Base-by-base conservation (phyloP, 2,329 filamentous ascomycete genomes). In the Diaporthe vaccinii region DNA sequence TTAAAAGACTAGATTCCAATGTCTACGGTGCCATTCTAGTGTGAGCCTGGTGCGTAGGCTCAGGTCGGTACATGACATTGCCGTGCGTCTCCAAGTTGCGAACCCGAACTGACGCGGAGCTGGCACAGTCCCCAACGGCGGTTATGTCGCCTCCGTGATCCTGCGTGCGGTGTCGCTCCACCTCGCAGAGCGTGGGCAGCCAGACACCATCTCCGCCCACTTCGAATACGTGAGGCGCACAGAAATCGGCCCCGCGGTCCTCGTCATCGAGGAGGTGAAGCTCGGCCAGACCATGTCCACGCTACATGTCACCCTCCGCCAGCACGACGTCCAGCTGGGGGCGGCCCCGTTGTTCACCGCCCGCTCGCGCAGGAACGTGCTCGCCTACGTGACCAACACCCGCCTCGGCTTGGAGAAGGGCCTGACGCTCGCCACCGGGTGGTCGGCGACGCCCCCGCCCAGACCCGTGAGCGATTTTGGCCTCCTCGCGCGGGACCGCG, bases 361-460 rank as follows among this genome's bases (percentile, higher is more conserved):
- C 57, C 31, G 22, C 22, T 59, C 57, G 57, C 41, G 62, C 25
- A 68, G 36, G 46, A 51, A 68, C 41, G 62, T 68, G 25, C 41
- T 68, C 39, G 62, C 62, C 46, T 68, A 46, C 46, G 46, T 68
- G 5, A 68, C 62, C 41, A 68, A 68, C 39, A 31, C 39, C 41
- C 39, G 62, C 31, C 3, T 49, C 39, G 49, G 41, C 46, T n/a
- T 68, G n/a, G 62, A 68, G 22, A 46, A 15, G 25, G 62, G 62
- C 62, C 62, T 68, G 6, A 68, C 62, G 22, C 62, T 68, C 62
- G 39, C 25, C 17, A 68, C n/a, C 31, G 62, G 62, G 39, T 68
- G 62, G 62, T 46, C 57, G 8, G 6, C 39, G 31, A 39, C 22
- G 57, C 57, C 57, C 31, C 57, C 10, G 34, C 57, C 57, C 57